A percentile compares a stretch with the other conserved stretches of the same genome.
Evolutionary conservation across 306 rosid species (phyloP).

Genomic region (Quercus robur): DNA sequence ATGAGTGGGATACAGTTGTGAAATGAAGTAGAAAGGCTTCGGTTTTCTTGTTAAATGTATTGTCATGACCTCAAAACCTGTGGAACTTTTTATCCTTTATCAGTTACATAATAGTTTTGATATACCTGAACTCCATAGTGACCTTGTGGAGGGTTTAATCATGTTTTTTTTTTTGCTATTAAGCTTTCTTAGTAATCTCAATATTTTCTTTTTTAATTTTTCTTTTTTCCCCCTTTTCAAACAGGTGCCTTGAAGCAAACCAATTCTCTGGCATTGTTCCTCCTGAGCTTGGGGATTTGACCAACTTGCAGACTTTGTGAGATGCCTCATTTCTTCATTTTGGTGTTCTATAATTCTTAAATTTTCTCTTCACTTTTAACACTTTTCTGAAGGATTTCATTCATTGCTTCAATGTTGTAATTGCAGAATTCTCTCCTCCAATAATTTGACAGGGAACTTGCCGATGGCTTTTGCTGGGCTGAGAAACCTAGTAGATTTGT

Average conservation of each 20-base stretch:
- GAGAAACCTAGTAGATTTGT: constrained; percentile 62
- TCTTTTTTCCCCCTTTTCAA: not conserved
- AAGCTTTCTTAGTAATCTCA: constrained; percentile 3
- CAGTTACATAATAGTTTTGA: not conserved
- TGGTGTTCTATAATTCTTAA: not conserved
- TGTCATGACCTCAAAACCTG: no score
- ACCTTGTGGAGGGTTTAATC: not conserved
- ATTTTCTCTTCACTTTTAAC: not conserved
- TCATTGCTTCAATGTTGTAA: constrained; percentile 14
- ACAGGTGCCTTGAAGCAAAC: constrained; percentile 78
- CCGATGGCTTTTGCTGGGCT: constrained; percentile 53
- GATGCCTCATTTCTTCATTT: constrained; percentile 21
- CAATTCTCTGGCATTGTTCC: constrained; percentile 71
- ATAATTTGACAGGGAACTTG: constrained; percentile 62
- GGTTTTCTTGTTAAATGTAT: not conserved
- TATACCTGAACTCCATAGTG: not conserved
- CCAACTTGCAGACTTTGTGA: constrained; percentile 60
- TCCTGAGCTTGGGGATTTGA: constrained; percentile 60
- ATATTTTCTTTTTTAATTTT: not conserved
- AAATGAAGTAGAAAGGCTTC: not conserved
- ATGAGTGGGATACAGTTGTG: not conserved
- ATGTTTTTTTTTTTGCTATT: constrained; percentile 5
- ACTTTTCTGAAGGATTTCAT: constrained; percentile 12
- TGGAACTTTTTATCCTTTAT: not conserved
- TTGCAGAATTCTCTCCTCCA: constrained; percentile 73